Conservation (phyloP, 73 alveolate genomes). For the Paramecium primaurelia region DNA sequence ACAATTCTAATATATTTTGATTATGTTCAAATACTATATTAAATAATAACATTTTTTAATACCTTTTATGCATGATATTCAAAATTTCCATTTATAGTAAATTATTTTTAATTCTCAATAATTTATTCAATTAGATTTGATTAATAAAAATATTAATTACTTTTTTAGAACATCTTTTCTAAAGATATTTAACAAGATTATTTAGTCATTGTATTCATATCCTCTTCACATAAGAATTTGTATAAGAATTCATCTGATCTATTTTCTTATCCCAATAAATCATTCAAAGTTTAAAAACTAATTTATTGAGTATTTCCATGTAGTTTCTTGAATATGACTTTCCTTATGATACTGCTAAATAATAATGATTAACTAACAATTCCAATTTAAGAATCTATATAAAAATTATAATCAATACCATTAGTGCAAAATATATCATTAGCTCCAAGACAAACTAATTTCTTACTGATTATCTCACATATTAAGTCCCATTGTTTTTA, state of each 20-base stretch:
- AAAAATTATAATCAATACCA: background rate
- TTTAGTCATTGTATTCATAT: background rate
- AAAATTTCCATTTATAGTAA: background rate
- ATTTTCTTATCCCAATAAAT: background rate
- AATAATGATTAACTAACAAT: background rate
- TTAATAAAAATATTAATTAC: background rate
- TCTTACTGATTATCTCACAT: background rate
- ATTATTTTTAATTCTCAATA: background rate
- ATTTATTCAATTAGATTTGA: background rate
- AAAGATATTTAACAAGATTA: background rate
- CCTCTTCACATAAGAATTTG: background rate
- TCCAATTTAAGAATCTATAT: constrained; percentile 15
- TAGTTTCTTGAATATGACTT: background rate
- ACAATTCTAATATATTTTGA: background rate
- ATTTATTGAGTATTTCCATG: background rate
- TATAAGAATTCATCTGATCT: background rate
- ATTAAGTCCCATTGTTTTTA: background rate
- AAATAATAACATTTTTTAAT: background rate
- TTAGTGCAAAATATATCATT: constrained; percentile 5
- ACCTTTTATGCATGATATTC: background rate
- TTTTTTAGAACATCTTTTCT: background rate
- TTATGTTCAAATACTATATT: background rate
- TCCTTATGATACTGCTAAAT: background rate
- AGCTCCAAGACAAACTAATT: background rate
- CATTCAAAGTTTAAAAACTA: background rate